Base-by-base conservation (phyloP, 78 protist genomes). In the Capsaspora owczarzaki region DNA sequence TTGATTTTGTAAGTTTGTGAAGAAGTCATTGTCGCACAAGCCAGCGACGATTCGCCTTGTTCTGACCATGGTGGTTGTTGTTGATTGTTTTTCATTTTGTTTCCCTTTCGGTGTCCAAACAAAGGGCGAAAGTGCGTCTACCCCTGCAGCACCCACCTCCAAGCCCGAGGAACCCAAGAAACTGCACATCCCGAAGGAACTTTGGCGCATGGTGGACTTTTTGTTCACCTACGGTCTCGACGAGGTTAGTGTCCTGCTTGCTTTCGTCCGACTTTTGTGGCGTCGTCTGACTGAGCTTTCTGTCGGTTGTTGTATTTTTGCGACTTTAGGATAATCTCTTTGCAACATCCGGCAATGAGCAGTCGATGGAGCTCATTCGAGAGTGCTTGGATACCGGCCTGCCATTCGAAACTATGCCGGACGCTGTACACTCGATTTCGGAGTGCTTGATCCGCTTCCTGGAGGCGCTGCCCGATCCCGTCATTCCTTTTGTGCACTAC, bases 161-260 rank as follows among this genome's bases (percentile, higher is more conserved):
- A 8, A 61, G 1, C 89, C 69, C 29, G 71, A 61, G 40, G 82
- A 86, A 75, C 41, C 79, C 5, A 8, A 20, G 31, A 23, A 14
- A 41, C 75, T 90, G 37, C 49, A 68, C 23, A 70, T 93, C 5
- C 96, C 96, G 20, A 90, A 93, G 78, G 93, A 90, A 35, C 60
- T 93, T 25, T 93, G 96, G 96, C 56, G 81, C 27, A 56, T 89
- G 29, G 68, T 88, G 37, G 96, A 93, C 69, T 85, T 31, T 41
- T 29, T 93, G 41, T 83, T 78, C 63, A 47, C 42, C 22, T 31
- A 78, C 40, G 93, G 93, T 29, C 19, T 78, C 38, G 74, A 81
- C 27, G 63, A 10, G 56, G 79, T 68, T 4, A 1, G n/a, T n/a
- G 29, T 38, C 25, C 16, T 33, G 27, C 22, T 10, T 31, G 78